Percentiles rank a stretch among this genome's conserved stretches.
Evolutionary conservation across 768 basidiomycete genomes (phyloP).

Genomic region (Trametes sanguinea): DNA sequence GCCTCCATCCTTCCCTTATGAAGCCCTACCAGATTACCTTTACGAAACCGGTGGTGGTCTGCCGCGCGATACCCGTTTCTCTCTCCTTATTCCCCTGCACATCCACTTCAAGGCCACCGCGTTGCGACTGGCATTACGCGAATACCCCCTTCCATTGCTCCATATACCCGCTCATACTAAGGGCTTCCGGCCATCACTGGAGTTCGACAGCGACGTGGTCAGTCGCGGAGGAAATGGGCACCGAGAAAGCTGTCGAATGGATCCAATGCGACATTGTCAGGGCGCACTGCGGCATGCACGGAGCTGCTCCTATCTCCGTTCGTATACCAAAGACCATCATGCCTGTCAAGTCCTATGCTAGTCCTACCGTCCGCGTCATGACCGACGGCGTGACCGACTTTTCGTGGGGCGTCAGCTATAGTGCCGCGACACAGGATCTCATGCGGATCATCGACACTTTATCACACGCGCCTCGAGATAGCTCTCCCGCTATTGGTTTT

Average conservation of each 20-base stretch:
- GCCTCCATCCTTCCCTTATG: conserved; percentile 61
- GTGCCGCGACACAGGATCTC: conserved; percentile 83
- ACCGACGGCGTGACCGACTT: conserved; percentile 69
- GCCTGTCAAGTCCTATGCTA: conserved; percentile 92
- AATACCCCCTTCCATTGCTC: conserved; percentile 88
- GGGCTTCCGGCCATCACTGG: conserved; percentile 47
- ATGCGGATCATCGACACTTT: conserved; percentile 82
- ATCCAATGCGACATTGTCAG: conserved; percentile 66
- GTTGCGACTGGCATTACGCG: conserved; percentile 68
- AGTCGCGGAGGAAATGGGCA: conserved; percentile 87
- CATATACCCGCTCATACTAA: conserved; percentile 58
- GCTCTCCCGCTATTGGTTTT: conserved; percentile 83
- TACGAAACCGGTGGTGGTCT: conserved; percentile 66
- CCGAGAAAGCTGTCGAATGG: conserved; percentile 67
- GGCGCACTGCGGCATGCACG: conserved; percentile 51
- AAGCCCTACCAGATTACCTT: conserved; percentile 63
- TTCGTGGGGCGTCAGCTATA: conserved; percentile 88
- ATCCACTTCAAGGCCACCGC: conserved; percentile 66
- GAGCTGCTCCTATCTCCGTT: conserved; percentile 56
- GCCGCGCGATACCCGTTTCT: conserved; percentile 69
- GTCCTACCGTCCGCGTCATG: conserved; percentile 67
- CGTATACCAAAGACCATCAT: conserved; percentile 87
- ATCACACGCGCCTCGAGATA: conserved; percentile 74
- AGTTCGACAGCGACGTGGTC: conserved; percentile 77
- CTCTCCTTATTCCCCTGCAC: conserved; percentile 82